Percentiles rank a stretch among this genome's conserved stretches.
Conservation (phyloP, 2,329 filamentous ascomycete genomes). For the Colletotrichum costaricense region DNA sequence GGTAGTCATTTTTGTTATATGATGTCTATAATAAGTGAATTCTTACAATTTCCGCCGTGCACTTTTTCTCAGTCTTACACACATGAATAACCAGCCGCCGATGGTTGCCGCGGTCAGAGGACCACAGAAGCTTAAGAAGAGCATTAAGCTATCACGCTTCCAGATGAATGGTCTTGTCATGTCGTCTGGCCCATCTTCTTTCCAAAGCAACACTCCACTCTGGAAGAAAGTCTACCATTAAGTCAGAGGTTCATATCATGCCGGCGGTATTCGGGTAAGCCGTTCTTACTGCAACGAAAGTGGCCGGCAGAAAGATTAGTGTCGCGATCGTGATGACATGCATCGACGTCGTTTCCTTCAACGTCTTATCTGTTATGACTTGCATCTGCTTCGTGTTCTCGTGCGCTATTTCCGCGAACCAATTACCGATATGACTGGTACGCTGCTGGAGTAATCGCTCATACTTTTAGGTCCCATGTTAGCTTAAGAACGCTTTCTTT, state of each 20-base stretch:
- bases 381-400: neutral
- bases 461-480: neutral
- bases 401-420: neutral
- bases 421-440: neutral
- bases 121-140: neutral
- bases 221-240: slow-evolving; percentile 8
- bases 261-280: neutral
- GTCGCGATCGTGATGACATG: slow-evolving; percentile 8
- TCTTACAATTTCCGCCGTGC: neutral
- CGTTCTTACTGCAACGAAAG: slow-evolving; percentile 21
- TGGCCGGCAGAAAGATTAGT: neutral
- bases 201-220: slow-evolving; percentile 1
- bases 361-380: neutral
- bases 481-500: neutral
- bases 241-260: neutral
- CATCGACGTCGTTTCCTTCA: neutral
- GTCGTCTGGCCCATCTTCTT: neutral
- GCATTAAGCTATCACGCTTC: neutral
- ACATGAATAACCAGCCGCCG: neutral
- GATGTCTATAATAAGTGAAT: neutral
- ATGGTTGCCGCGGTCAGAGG: neutral
- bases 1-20: too few species aligned
- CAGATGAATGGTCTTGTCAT: neutral
- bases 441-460: neutral
- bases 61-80: neutral